Evolutionary conservation across 2,329 filamentous ascomycete species (phyloP).

Genomic region (Orbilia quercus): DNA sequence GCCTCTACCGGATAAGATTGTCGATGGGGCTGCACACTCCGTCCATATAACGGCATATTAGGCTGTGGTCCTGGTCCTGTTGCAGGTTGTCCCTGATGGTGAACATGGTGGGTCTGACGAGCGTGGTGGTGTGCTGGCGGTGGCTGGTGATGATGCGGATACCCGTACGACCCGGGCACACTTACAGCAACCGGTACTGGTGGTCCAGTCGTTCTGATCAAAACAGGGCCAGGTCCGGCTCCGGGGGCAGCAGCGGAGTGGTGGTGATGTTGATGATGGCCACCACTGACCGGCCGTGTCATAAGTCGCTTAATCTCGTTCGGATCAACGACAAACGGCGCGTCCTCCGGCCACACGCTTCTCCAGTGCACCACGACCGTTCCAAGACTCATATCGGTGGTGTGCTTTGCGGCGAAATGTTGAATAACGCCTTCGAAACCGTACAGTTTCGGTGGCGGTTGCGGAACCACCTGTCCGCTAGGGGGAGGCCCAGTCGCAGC

Average conservation of each 20-base stretch:
- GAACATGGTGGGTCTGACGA: constrained; percentile 61
- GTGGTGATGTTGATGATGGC: constrained; percentile 28
- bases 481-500: constrained; percentile 16
- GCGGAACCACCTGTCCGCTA: constrained; percentile 63
- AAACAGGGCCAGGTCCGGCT: constrained; percentile 61
- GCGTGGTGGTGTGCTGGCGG: constrained; percentile 62
- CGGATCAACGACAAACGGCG: constrained; percentile 70
- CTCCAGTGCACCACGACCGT: constrained; percentile 82
- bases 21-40: constrained; percentile 27
- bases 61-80: constrained; percentile 28
- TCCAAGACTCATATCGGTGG: constrained; percentile 74
- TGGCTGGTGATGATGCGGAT: constrained; percentile 65
- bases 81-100: constrained; percentile 45
- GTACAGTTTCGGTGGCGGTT: constrained; percentile 72
- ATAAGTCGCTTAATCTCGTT: constrained; percentile 68
- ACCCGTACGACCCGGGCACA: constrained; percentile 68
- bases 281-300: constrained; percentile 56
- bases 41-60: constrained; percentile 36
- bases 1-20: constrained; percentile 25
- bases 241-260: constrained; percentile 38
- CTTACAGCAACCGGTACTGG: constrained; percentile 69
- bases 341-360: constrained; percentile 79
- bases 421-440: constrained; percentile 83
- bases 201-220: constrained; percentile 70
- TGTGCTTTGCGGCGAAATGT: constrained; percentile 86